These are phyloP conservation scores for Kernera saxatilis DNA, from an alignment of 345 rosid genomes.

Conservation along the genomic window DNA sequence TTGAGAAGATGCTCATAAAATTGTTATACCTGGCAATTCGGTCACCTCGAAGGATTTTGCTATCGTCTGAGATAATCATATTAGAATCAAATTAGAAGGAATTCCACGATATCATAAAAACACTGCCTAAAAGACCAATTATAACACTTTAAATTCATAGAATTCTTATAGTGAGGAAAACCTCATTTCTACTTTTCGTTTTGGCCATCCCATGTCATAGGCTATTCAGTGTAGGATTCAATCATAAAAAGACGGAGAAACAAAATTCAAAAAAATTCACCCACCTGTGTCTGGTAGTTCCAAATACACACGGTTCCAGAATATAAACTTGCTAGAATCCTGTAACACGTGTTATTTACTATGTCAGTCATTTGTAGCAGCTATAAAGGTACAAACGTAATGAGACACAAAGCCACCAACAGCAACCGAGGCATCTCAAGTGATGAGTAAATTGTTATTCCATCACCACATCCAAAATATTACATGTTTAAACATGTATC, in stretches of 20 bases:
- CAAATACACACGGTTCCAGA: slow-evolving; percentile 67
- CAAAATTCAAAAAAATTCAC: not conserved
- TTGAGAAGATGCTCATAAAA: not conserved
- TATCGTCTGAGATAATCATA: slow-evolving; percentile 46
- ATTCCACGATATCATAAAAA: not conserved
- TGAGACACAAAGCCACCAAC: not conserved
- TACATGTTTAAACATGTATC: not conserved
- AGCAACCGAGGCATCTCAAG: not conserved
- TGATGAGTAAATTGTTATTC: not conserved
- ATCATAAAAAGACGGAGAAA: not conserved
- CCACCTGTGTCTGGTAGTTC: slow-evolving; percentile 92
- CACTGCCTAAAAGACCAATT: not conserved
- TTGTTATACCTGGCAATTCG: slow-evolving; percentile 68
- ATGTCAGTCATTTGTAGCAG: slow-evolving; percentile 1
- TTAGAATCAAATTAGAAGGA: slow-evolving; percentile 18
- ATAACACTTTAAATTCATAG: not conserved
- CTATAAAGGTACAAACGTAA: not conserved
- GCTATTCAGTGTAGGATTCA: not conserved
- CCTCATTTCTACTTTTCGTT: not conserved
- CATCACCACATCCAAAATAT: not conserved
- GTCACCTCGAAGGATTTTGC: slow-evolving; percentile 88
- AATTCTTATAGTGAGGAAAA: not conserved
- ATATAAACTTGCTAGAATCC: slow-evolving; percentile 66
- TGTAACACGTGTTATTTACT: slow-evolving; percentile 9
- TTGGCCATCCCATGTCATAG: not conserved